Evolutionary conservation across 768 basidiomycete species (phyloP).

Genomic region (Cystofilobasidium capitatum): DNA sequence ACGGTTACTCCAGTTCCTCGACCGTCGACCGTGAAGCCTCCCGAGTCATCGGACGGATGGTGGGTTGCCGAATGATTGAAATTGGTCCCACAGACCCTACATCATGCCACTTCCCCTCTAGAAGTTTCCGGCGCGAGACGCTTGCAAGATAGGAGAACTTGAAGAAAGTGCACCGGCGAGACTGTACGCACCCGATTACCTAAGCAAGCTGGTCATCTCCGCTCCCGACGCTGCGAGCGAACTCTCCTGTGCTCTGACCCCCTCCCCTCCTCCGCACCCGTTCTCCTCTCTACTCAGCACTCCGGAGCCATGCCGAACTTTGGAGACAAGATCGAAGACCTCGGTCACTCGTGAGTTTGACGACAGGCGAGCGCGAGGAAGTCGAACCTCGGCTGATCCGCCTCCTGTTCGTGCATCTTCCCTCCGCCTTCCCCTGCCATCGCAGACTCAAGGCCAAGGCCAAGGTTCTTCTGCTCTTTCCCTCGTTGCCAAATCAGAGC

Average conservation of each 20-base stretch:
- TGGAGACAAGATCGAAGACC: constrained; percentile 19
- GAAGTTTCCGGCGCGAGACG: no score
- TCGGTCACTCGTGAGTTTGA: background rate
- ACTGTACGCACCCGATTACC: no score
- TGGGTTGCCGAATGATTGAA: background rate
- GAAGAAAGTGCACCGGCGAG: no score
- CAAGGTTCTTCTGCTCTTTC: background rate
- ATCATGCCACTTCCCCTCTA: no score
- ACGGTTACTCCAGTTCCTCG: background rate
- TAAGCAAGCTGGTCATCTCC: no score
- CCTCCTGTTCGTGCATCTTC: background rate
- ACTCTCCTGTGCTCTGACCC: no score
- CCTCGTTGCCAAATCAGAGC: no score
- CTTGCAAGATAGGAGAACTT: no score
- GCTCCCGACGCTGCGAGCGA: no score
- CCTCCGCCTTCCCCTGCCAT: background rate
- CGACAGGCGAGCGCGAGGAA: background rate
- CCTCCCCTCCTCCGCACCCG: no score
- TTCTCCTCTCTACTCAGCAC: no score
- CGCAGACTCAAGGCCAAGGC: constrained; percentile 12
- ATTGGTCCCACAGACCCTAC: no score
- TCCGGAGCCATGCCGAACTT: constrained; percentile 22
- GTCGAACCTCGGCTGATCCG: background rate
- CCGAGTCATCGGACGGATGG: constrained; percentile 11
- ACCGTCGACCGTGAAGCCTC: constrained; percentile 8